Base-by-base conservation (phyloP, 495 filamentous ascomycete genomes). In the Pseudotulostoma volvatum region DNA sequence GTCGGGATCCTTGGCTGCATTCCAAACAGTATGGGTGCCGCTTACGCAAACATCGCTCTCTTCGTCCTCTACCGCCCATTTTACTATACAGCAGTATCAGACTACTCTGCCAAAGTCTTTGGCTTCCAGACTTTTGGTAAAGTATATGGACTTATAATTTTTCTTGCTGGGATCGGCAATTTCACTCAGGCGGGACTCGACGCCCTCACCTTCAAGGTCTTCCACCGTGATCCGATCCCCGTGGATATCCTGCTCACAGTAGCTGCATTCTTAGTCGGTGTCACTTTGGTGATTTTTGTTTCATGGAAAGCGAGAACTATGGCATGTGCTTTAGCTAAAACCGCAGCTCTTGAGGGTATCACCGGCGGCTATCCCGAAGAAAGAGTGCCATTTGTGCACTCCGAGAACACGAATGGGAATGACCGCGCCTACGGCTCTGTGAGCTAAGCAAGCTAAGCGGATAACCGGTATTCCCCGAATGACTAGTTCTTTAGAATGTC, bases 61-160 rank as follows among this genome's bases (percentile, higher is more conserved):
- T 96, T 97, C 52, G 82, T 66, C 32, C 37, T 68, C 14, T 73
- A 71, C 44, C 55, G 68, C 3, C 67, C 67, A 0, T 63, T 73
- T 38, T 73, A 70, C 37, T 71, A 70, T 38, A 70, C 66, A 9
- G 54, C 66, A 1, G 64, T 70, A 1, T 70, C 65, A 7, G 90
- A 97, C 61, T 95, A 93, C 55, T 65, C 76, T 32, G 87, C 85
- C 20, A 95, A 95, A 58, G 88, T 97, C 21, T 97, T 97, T 54
- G 88, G 90, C 5, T 94, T 93, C 60, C 75, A 74, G 43, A 94
- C 87, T 0, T 96, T 95, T 45, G 88, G 88, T 18, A 94, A 81
- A 40, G 84, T 97, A 18, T 95, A 96, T 53, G 90, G 90, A n/a
- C 67, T 86, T 5, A 77, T 94, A 39, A 95, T 95, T 42, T 94